Percentiles rank a stretch among this genome's conserved stretches.
Evolutionary conservation across 164 flowering plant species (phyloP).

Genomic region (Malania oleifera): DNA sequence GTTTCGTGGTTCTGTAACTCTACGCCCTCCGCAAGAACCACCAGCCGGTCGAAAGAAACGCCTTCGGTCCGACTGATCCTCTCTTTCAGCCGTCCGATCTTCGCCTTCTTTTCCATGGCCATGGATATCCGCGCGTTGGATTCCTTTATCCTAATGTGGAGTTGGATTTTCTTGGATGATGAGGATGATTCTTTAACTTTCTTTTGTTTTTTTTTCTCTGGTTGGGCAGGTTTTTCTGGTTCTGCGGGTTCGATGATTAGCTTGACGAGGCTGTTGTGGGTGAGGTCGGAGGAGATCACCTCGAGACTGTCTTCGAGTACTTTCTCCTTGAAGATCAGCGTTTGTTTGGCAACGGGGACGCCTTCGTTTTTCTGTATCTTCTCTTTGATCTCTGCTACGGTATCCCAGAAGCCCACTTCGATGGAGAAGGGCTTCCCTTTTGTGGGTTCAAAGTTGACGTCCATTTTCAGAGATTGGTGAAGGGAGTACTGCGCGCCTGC

Average conservation of each 20-base stretch:
- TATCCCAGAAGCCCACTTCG: conserved; percentile 73
- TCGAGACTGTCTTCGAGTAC: conserved; percentile 43
- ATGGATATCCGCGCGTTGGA: conserved; percentile 24
- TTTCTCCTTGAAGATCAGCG: conserved; percentile 56
- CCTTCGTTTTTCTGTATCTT: conserved; percentile 53
- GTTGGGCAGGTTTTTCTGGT: conserved; percentile 7
- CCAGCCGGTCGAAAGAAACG: conserved; percentile 21
- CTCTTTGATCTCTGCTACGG: conserved; percentile 65
- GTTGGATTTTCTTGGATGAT: conserved; percentile 35
- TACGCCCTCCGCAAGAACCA: conserved; percentile 18
- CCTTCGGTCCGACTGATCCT: conserved; percentile 42
- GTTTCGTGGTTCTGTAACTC: conserved; percentile 41
- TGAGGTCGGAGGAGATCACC: conserved; percentile 40
- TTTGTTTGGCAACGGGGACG: conserved; percentile 46
- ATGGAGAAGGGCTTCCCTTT: conserved; percentile 40
- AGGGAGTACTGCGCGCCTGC: no score
- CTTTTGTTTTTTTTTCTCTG: no score
- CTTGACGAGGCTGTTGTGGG: conserved; percentile 46
- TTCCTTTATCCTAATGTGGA: conserved; percentile 28
- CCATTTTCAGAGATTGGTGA: conserved; percentile 30
- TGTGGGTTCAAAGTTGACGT: conserved; percentile 46
- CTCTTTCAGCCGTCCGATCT: conserved; percentile 35
- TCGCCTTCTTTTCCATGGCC: conserved; percentile 33
- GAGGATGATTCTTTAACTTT: no score
- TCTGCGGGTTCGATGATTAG: conserved; percentile 31